Conservation (phyloP, 2,329 filamentous ascomycete species). For the Venturia aucupariae region DNA sequence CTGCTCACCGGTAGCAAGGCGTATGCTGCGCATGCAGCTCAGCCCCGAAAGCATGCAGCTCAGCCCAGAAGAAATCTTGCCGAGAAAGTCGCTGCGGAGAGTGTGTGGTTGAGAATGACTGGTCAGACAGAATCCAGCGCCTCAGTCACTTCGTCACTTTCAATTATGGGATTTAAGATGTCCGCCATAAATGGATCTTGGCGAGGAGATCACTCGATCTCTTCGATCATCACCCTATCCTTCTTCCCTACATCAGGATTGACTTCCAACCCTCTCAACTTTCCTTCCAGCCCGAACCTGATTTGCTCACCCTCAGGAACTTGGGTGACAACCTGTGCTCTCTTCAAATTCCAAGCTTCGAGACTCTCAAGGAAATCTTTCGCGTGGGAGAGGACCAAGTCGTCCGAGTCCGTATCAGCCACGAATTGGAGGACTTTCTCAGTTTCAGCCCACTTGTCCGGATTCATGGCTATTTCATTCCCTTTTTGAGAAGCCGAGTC, state of each 20-base stretch:
- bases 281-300: conserved; percentile 25
- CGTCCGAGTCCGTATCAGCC: conserved; percentile 57
- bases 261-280: conserved; percentile 38
- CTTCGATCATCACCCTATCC: conserved; percentile 44
- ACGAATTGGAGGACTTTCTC: conserved; percentile 54
- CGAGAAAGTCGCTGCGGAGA: neutral
- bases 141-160: neutral
- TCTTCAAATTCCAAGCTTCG: conserved; percentile 50
- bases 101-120: neutral
- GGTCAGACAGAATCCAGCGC: neutral
- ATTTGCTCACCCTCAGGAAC: conserved; percentile 26
- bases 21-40: neutral
- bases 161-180: neutral
- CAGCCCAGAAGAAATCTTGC: neutral
- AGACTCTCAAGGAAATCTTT: conserved; percentile 58
- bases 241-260: conserved; percentile 22
- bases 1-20: neutral
- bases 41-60: neutral
- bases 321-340: neutral
- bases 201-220: conserved; percentile 43
- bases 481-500: conserved; percentile 41
- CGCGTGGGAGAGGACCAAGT: conserved; percentile 58
- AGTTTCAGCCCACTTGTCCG: conserved; percentile 52
- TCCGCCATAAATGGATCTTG: neutral
- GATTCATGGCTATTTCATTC: conserved; percentile 34